These are phyloP conservation scores for Dentipellis fragilis DNA, from an alignment of 768 basidiomycete genomes.

Conservation along the genomic window DNA sequence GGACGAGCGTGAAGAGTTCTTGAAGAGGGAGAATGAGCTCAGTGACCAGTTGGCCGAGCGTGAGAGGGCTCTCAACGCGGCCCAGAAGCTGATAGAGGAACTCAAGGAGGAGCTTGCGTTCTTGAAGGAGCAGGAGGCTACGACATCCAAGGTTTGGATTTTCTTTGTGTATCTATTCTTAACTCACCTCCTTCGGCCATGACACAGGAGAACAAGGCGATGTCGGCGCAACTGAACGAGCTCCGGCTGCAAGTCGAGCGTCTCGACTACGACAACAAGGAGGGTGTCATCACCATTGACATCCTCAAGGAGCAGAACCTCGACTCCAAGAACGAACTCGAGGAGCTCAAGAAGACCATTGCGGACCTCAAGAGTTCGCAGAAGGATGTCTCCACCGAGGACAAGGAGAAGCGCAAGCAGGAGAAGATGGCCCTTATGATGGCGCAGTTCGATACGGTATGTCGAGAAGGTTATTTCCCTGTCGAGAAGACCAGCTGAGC, in stretches of 20 bases:
- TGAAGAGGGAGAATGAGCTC: constrained; percentile 92
- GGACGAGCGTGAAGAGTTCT: constrained; percentile 96
- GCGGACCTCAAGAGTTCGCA: constrained; percentile 71
- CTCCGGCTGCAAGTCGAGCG: constrained; percentile 85
- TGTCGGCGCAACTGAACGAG: constrained; percentile 90
- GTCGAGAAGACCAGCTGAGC: constrained; percentile 3
- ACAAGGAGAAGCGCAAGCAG: constrained; percentile 97
- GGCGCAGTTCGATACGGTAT: constrained; percentile 93
- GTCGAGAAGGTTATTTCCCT: constrained; percentile 18
- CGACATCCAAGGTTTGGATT: constrained; percentile 55
- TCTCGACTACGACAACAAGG: constrained; percentile 93
- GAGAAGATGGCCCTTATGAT: constrained; percentile 99
- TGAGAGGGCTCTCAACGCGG: constrained; percentile 69
- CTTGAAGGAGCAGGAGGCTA: constrained; percentile 84
- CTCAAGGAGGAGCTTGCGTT: constrained; percentile 81
- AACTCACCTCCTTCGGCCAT: background rate
- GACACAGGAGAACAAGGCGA: constrained; percentile 80
- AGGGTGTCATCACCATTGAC: constrained; percentile 85
- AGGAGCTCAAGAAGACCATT: constrained; percentile 77
- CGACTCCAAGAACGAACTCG: constrained; percentile 80
- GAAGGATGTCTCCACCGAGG: constrained; percentile 82
- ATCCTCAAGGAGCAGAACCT: constrained; percentile 90
- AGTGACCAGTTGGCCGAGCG: constrained; percentile 88
- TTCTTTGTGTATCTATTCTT: constrained; percentile 1
- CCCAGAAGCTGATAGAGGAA: constrained; percentile 82